These are phyloP conservation scores for Coemansia sp. DNA, from an alignment of 192 early-diverging fungal species.

Conservation along the genomic window DNA sequence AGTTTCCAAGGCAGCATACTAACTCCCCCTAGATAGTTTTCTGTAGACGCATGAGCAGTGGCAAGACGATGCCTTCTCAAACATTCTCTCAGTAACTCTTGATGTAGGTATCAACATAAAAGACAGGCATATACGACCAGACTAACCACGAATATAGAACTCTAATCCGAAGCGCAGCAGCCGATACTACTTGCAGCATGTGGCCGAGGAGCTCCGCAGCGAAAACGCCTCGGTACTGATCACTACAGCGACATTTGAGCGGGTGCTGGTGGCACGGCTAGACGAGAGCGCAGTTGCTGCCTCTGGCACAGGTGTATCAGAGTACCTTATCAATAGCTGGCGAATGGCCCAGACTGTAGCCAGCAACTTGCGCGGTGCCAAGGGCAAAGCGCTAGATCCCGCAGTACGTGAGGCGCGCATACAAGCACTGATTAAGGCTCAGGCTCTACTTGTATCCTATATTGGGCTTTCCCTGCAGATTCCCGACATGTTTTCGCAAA, in stretches of 20 bases:
- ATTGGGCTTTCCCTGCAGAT: conserved; percentile 77
- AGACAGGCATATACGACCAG: too few relatives aligned
- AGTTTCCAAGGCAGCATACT: too few relatives aligned
- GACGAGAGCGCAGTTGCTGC: conserved; percentile 53
- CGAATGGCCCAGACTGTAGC: conserved; percentile 53
- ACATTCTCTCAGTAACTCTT: conserved; percentile 75
- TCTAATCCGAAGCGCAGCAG: conserved; percentile 30
- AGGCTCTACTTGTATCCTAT: conserved; percentile 76
- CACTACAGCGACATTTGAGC: conserved; percentile 59
- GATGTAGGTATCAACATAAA: conserved; percentile 48
- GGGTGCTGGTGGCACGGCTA: conserved; percentile 68
- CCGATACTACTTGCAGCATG: conserved; percentile 17
- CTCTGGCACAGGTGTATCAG: conserved; percentile 52
- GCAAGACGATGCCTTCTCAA: conserved; percentile 80
- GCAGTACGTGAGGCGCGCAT: conserved; percentile 60
- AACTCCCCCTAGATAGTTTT: too few relatives aligned
- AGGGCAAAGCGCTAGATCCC: conserved; percentile 55
- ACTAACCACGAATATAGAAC: conserved; percentile 2
- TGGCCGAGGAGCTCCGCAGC: conserved; percentile 41
- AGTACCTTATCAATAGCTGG: conserved; percentile 70
- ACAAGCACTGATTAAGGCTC: conserved; percentile 56
- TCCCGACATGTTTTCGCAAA: conserved; percentile 87
- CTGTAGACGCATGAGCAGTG: conserved; percentile 56
- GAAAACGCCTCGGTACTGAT: conserved; percentile 37
- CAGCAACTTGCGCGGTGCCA: conserved; percentile 49